A percentile compares a stretch with the other conserved stretches of the same genome.
Evolutionary conservation across 2,329 filamentous ascomycete species (phyloP).

Genomic region (Talaromyces pinophilus): DNA sequence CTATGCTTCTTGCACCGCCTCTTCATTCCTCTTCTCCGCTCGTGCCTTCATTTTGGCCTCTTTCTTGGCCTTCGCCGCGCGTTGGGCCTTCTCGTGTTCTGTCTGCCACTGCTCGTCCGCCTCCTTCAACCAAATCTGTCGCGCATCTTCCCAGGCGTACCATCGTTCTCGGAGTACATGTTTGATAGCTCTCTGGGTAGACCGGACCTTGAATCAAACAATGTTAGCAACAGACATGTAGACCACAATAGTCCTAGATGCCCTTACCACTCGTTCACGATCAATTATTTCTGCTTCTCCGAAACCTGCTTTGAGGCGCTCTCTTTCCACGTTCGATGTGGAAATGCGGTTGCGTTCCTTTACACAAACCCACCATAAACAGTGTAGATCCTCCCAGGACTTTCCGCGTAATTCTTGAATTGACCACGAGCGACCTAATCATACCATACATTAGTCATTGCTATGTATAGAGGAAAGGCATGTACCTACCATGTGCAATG

Average conservation of each 20-base stretch:
- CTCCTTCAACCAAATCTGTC: conserved; percentile 29
- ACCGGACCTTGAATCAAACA: conserved; percentile 61
- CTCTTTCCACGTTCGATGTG: conserved; percentile 72
- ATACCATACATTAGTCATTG: conserved; percentile 3
- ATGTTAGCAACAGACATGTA: conserved; percentile 1
- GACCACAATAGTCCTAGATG: conserved; percentile 23
- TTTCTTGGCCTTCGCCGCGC: neutral
- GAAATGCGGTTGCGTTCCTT: conserved; percentile 86
- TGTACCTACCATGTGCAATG: conserved; percentile 62
- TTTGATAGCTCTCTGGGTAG: conserved; percentile 80
- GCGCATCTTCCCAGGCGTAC: conserved; percentile 69
- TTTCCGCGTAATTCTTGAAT: conserved; percentile 83
- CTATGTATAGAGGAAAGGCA: conserved; percentile 23
- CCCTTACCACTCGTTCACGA: conserved; percentile 67
- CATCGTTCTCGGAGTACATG: conserved; percentile 83
- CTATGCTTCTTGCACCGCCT: neutral
- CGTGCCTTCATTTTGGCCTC: conserved; percentile 2
- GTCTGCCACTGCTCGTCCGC: conserved; percentile 29
- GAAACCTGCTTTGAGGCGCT: conserved; percentile 68
- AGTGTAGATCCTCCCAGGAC: conserved; percentile 90
- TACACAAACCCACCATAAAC: conserved; percentile 90
- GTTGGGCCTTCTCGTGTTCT: neutral
- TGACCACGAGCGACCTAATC: conserved; percentile 72
- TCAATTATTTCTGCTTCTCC: conserved; percentile 67
- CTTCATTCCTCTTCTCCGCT: neutral